phyloP scores from a whole-genome alignment of 2,329 filamentous ascomycete genomes.

The Hypoxylon sp. region DNA sequence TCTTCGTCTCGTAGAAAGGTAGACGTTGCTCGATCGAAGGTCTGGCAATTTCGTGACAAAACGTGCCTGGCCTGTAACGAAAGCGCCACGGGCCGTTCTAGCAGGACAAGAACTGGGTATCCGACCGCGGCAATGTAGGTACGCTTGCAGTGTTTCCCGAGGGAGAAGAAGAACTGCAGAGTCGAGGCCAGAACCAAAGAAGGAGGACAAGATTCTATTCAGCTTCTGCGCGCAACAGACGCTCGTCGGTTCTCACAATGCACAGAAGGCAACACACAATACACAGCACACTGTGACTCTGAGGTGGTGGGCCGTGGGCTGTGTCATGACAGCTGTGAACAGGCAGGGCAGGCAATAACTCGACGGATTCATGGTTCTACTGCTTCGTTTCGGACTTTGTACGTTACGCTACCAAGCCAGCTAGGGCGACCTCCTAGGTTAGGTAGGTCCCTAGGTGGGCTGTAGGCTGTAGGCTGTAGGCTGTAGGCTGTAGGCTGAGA shows the following conservation, averaged over 20 bases:
- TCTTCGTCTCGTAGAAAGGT: not conserved
- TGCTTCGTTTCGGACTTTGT: constrained; percentile 33
- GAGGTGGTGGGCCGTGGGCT: too few relatives aligned
- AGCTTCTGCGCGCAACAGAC: constrained; percentile 27
- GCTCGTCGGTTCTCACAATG: constrained; percentile 24
- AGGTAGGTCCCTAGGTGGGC: too few relatives aligned
- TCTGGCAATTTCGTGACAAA: constrained; percentile 10
- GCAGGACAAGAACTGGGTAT: constrained; percentile 13
- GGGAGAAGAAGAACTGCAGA: constrained; percentile 1
- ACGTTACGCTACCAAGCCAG: too few relatives aligned
- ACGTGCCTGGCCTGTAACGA: constrained; percentile 11
- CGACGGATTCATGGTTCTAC: constrained; percentile 30
- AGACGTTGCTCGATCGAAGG: constrained; percentile 2
- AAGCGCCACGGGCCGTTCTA: constrained; percentile 8
- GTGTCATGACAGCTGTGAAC: constrained; percentile 31
- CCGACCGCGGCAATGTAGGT: not conserved
- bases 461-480: too few relatives aligned
- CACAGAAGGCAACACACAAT: too few relatives aligned
- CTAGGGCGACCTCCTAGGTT: too few relatives aligned
- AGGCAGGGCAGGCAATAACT: constrained; percentile 10
- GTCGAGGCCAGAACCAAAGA: not conserved
- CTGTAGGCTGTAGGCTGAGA: constrained; percentile 33
- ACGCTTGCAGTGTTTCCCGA: constrained; percentile 1
- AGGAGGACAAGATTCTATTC: not conserved
- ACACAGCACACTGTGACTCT: too few relatives aligned